Base-by-base conservation (phyloP, 805 yeast genomes). In the Pichia membranifaciens region DNA sequence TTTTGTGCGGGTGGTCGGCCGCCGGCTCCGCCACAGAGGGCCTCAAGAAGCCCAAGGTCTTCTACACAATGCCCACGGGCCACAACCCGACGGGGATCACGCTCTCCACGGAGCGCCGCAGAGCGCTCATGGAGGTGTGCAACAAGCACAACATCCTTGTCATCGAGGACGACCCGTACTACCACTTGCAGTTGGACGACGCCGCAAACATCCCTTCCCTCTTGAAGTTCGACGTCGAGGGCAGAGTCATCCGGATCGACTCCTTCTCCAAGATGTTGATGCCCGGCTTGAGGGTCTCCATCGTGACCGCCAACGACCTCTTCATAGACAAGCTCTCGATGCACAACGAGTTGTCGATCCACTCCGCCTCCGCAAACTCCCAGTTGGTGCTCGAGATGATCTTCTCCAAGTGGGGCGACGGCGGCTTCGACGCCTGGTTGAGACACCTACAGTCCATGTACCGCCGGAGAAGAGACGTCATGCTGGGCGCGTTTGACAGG, bases 81-180 rank as follows among this genome's bases (percentile, higher is more conserved):
- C 95, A 87, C 64, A 87, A 87, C 67, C 96, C 96, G 43, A 81
- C 89, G 15, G 95, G 95, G 7, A 73, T 82, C 16, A 76, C 84
- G 4, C 77, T 84, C 62, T 69, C 81, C 31, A 56, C 61, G 5
- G 78, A 75, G 52, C 72, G 88, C 57, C 77, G 88, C 62, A 59
- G 65, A 48, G 71, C 71, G 39, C 70, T 87, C 49, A 82, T 84
- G 59, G 69, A 71, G 33, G 58, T 87, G 42, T 81, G 86, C 45
- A 75, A 74, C 56, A 78, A 81, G 61, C 84, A 81, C 62, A 84
- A 86, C 63, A 61, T 87, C 47, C 59, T 87, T 29, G 80, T 87
- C 48, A 64, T 86, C 46, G 95, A 87, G 66, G 96, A 87, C 62
- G 95, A 87, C 67, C 95, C 95, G 6, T 87, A 87, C 71, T 86